Base-by-base conservation (phyloP, 2,329 filamentous ascomycete species). In the Fusarium armeniacum region DNA sequence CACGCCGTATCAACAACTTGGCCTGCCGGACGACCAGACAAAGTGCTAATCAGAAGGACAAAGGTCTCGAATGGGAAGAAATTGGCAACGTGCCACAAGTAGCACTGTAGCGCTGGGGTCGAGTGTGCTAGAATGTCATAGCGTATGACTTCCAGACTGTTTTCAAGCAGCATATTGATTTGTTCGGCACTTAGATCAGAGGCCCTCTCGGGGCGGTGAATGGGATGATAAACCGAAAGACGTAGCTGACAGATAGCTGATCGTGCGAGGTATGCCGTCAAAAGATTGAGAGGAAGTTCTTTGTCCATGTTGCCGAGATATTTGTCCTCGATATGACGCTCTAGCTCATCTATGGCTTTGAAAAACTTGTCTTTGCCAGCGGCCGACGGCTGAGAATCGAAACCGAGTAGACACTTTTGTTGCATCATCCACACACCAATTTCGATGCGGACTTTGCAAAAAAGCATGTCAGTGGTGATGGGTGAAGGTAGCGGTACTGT, bases 341-440 rank as follows among this genome's bases (percentile, higher is more conserved):
- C 52, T 15, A 55, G 41, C 10, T 46, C 52, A 12, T 55, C 41
- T 10, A 55, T 55, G 10, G 52, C 32, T 24, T 55, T 55, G 30
- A 46, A 55, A 18, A 55, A 55, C 7, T 30, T 55, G 2, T 24
- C 22, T 35, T 58, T 51, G 12, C 46, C 45, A 2, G 15, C 22
- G 0, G 20, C 7, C 7, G 55, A 51, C 12, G 55, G 11, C 20
- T 35, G 38, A 26, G 38, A 54, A 7, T 41, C 38, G 6, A 46
- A 52, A 38, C 28, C 24, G 7, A 58, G 46, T 4, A 58, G 38
- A 26, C 55, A 58, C n/a, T 44, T 58, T 36, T 58, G 45, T 24
- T 51, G 18, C 18, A 58, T 58, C 55, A 58, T 58, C 55, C 55
- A 58, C 5, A 58, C 46, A 18, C 55, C 55, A 16, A 58, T 58